Percentiles rank a stretch among this genome's conserved stretches.
Evolutionary conservation across 805 yeast genomes (phyloP).

Genomic region (Lipomyces orientalis): DNA sequence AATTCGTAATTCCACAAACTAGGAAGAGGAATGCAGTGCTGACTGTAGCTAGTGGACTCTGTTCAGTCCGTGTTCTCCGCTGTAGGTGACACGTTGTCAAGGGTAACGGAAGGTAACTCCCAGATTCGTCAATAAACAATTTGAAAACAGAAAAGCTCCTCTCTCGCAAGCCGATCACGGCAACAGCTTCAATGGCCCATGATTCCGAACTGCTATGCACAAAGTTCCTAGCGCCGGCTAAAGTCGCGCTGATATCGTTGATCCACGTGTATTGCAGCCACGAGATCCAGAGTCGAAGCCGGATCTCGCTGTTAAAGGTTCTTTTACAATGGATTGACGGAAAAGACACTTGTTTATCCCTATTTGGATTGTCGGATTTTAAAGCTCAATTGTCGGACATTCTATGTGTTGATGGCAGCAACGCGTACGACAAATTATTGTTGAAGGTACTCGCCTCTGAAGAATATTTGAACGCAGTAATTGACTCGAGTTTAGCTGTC

Average conservation of each 20-base stretch:
- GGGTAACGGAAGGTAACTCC: too few relatives aligned
- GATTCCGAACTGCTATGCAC: background rate
- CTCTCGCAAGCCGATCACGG: background rate
- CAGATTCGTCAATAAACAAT: background rate
- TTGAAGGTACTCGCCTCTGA: background rate
- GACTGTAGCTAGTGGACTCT: too few relatives aligned
- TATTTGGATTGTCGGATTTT: slow-evolving; percentile 14
- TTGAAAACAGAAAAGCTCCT: background rate
- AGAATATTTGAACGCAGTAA: background rate
- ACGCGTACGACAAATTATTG: slow-evolving; percentile 14
- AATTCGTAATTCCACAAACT: too few relatives aligned
- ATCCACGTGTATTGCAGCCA: slow-evolving; percentile 16
- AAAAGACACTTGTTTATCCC: slow-evolving; percentile 13
- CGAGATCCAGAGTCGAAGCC: background rate
- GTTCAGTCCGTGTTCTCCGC: too few relatives aligned
- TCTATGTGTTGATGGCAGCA: background rate
- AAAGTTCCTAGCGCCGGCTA: slow-evolving; percentile 29
- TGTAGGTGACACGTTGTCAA: too few relatives aligned
- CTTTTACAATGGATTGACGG: slow-evolving; percentile 24
- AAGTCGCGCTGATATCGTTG: slow-evolving; percentile 19
- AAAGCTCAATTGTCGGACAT: background rate
- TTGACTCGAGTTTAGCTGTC: background rate
- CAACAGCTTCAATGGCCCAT: background rate
- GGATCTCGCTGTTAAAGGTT: slow-evolving; percentile 3
- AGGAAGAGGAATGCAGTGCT: too few relatives aligned